Evolutionary conservation across 1,139 yeast genomes (phyloP).

Genomic region (Yamadazyma sp.): DNA sequence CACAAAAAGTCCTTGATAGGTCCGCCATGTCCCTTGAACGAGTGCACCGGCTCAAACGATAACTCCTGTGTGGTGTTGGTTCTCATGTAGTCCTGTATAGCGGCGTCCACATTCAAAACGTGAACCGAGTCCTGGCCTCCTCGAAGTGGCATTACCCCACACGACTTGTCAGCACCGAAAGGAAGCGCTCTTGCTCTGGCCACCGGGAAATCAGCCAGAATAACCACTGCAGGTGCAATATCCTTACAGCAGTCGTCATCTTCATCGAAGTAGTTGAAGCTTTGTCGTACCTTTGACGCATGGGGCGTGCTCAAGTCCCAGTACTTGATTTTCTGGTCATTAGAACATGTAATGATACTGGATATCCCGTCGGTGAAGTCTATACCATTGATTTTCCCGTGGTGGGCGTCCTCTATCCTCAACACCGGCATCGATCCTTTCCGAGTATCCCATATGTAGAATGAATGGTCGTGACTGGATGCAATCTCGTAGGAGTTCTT

Average conservation of each 20-base stretch:
- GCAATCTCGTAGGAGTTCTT: constrained; percentile 76
- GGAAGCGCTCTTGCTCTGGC: constrained; percentile 88
- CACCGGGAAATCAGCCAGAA: constrained; percentile 78
- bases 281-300: constrained; percentile 16
- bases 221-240: constrained; percentile 53
- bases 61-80: constrained; percentile 30
- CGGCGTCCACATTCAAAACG: constrained; percentile 56
- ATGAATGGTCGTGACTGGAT: constrained; percentile 77
- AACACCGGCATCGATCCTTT: constrained; percentile 76
- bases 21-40: constrained; percentile 79
- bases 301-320: constrained; percentile 63
- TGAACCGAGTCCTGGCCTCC: constrained; percentile 82
- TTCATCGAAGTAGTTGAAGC: constrained; percentile 26
- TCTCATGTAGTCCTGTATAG: constrained; percentile 37
- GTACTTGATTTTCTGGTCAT: constrained; percentile 80
- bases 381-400: constrained; percentile 82
- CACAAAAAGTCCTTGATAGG: constrained; percentile 86
- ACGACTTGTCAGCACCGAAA: constrained; percentile 73
- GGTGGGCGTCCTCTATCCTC: constrained; percentile 66
- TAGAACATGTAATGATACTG: constrained; percentile 75
- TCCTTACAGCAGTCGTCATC: constrained; percentile 8
- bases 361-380: constrained; percentile 70
- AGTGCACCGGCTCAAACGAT: constrained; percentile 47
- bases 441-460: constrained; percentile 85
- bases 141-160: constrained; percentile 85